phyloP scores from a whole-genome alignment of 2,329 filamentous ascomycete genomes.

The Davidsoniella eucalypti region DNA sequence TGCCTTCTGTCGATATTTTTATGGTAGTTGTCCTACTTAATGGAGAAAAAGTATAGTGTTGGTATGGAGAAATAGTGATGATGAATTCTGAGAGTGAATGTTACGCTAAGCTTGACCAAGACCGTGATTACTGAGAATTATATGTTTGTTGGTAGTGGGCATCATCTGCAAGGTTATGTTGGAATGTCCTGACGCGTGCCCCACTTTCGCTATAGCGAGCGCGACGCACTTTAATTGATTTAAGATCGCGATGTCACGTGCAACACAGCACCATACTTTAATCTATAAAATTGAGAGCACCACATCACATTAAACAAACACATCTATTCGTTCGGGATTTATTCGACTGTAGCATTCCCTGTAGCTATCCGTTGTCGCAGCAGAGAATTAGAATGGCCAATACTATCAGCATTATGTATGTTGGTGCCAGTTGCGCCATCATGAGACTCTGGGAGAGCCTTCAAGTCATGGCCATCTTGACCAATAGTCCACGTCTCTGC shows the following conservation, averaged over 20 bases:
- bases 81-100: not conserved
- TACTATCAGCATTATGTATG: not conserved
- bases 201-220: conserved; percentile 9
- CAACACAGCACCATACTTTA: not conserved
- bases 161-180: not conserved
- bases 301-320: not conserved
- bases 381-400: not conserved
- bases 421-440: not conserved
- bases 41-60: not conserved
- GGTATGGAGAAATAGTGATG: not conserved
- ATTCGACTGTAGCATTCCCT: not conserved
- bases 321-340: not conserved
- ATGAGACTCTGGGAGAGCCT: not conserved
- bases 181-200: not conserved
- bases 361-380: not conserved
- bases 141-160: not conserved
- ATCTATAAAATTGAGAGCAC: not conserved
- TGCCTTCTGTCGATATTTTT: not conserved
- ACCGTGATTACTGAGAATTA: not conserved
- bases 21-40: not conserved
- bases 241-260: conserved; percentile 13
- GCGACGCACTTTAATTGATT: conserved; percentile 5
- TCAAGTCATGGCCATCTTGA: conserved; percentile 17
- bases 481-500: conserved; percentile 55
- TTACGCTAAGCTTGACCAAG: not conserved